Conservation (phyloP, 1,284 basidiomycete genomes). For the Ceratobasidium sp. region DNA sequence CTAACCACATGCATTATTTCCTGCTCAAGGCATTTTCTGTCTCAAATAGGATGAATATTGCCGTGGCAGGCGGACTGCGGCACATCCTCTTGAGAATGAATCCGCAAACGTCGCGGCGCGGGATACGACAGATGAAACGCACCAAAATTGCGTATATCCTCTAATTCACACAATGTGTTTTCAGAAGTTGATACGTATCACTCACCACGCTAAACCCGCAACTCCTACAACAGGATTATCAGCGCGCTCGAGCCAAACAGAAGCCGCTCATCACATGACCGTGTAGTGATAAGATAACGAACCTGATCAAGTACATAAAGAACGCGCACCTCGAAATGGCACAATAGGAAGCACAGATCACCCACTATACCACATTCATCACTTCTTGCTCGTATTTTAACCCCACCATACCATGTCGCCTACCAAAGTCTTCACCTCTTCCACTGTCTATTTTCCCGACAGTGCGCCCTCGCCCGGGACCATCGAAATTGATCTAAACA, state of each 20-base stretch:
- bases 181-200: no score
- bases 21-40: no score
- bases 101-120: no score
- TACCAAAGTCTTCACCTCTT: slow-evolving; percentile 61
- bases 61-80: no score
- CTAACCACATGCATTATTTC: no score
- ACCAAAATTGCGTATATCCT: no score
- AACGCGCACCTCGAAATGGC: slow-evolving; percentile 16
- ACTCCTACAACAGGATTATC: background rate
- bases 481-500: slow-evolving; percentile 70
- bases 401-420: slow-evolving; percentile 19
- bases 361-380: slow-evolving; percentile 6
- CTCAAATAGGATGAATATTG: no score
- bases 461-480: slow-evolving; percentile 74
- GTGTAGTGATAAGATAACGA: slow-evolving; percentile 20
- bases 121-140: no score
- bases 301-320: background rate
- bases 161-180: no score
- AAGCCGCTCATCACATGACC: slow-evolving; percentile 13
- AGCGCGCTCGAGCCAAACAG: background rate
- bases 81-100: no score
- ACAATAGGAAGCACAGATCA: slow-evolving; percentile 36
- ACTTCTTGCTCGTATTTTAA: slow-evolving; percentile 8
- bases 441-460: slow-evolving; percentile 72
- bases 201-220: no score